phyloP scores from a whole-genome alignment of 495 filamentous ascomycete species.

The Lindgomyces ingoldianus region DNA sequence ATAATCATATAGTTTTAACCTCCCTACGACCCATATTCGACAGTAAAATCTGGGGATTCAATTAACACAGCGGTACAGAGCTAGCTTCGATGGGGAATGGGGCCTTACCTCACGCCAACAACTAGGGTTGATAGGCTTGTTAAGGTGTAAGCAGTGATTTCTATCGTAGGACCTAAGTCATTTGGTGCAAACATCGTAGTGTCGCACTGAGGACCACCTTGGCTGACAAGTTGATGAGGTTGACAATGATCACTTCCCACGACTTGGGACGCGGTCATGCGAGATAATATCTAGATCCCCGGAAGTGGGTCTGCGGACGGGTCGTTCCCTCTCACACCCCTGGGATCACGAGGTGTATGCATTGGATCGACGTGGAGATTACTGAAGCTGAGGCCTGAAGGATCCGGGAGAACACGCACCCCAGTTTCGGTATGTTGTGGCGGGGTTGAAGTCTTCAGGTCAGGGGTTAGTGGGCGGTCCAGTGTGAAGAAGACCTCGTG shows the following conservation, averaged over 20 bases:
- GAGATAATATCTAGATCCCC: not conserved
- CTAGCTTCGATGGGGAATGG: not conserved
- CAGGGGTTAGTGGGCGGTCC: no score
- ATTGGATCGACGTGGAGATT: slow-evolving; percentile 11
- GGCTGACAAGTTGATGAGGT: not conserved
- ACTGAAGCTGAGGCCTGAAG: not conserved
- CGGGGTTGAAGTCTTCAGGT: not conserved
- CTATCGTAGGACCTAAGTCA: slow-evolving; percentile 19
- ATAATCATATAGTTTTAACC: slow-evolving; percentile 31
- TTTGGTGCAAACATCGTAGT: slow-evolving; percentile 25
- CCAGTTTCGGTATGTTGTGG: not conserved
- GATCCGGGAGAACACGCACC: slow-evolving; percentile 1
- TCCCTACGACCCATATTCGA: slow-evolving; percentile 32
- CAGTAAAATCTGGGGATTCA: slow-evolving; percentile 36
- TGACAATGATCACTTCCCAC: not conserved
- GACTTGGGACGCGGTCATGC: not conserved
- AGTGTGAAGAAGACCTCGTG: no score
- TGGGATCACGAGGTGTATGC: slow-evolving; percentile 3
- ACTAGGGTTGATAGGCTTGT: slow-evolving; percentile 30
- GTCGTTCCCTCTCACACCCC: not conserved
- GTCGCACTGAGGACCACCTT: not conserved
- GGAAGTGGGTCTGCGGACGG: not conserved
- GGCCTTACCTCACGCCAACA: slow-evolving; percentile 23
- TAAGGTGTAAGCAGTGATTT: slow-evolving; percentile 25
- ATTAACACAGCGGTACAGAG: not conserved